Evolutionary conservation across 139 green algal species (phyloP).

Genomic region (Chlorella vulgaris): DNA sequence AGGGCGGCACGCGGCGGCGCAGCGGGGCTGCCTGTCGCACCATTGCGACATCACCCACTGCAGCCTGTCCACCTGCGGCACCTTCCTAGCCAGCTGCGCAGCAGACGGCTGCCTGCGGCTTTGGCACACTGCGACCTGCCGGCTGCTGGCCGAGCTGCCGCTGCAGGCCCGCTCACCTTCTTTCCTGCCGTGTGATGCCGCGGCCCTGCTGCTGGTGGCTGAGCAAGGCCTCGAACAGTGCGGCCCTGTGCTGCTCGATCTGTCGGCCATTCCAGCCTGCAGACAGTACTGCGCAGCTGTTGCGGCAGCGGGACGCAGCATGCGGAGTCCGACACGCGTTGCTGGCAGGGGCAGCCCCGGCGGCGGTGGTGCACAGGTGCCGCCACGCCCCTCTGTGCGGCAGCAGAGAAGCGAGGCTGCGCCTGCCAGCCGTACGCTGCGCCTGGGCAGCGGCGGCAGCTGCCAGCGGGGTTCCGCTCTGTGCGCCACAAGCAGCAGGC

Average conservation of each 20-base stretch:
- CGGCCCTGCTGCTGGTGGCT: slow-evolving; percentile 5
- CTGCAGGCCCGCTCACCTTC: neutral
- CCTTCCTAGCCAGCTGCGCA: slow-evolving; percentile 11
- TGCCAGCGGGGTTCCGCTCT: neutral
- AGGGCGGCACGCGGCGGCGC: neutral
- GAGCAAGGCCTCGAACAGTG: neutral
- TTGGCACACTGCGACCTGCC: neutral
- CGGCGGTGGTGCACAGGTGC: too few species aligned
- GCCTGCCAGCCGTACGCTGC: neutral
- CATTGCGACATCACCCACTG: neutral
- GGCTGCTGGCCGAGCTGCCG: slow-evolving; percentile 12
- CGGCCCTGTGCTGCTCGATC: neutral
- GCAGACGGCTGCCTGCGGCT: neutral
- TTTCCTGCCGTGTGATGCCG: neutral
- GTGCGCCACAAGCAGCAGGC: neutral
- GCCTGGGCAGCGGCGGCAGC: neutral
- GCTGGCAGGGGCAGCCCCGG: too few species aligned
- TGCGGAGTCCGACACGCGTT: too few species aligned
- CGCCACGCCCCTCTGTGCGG: too few species aligned
- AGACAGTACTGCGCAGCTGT: neutral
- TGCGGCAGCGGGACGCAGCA: too few species aligned
- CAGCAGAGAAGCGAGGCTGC: too few species aligned
- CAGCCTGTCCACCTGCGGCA: slow-evolving; percentile 4
- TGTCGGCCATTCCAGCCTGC: neutral
- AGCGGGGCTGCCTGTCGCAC: slow-evolving; percentile 1